Evolutionary conservation across 2,329 filamentous ascomycete genomes (phyloP).

Genomic region (Cytospora chrysosperma): DNA sequence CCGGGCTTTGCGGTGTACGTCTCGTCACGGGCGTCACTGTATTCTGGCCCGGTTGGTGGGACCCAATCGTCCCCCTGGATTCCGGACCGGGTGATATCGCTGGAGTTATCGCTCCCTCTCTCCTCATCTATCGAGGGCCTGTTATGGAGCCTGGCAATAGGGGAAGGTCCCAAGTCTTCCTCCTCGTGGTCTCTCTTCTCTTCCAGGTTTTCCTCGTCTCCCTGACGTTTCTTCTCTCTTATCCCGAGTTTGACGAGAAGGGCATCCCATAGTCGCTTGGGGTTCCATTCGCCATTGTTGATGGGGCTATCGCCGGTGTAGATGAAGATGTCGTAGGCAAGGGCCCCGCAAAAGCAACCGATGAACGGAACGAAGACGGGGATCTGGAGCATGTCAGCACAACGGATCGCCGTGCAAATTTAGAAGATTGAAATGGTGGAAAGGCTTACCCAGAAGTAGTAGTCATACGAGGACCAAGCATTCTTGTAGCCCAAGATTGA

Average conservation of each 20-base stretch:
- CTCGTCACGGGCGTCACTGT: background rate
- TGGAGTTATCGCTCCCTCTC: background rate
- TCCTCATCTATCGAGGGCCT: background rate
- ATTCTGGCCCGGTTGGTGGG: background rate
- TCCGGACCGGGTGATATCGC: background rate
- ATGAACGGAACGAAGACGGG: slow-evolving; percentile 2
- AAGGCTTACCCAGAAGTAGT: slow-evolving; percentile 7
- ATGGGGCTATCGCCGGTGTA: slow-evolving; percentile 8
- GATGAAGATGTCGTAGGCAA: slow-evolving; percentile 9
- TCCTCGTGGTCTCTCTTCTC: background rate
- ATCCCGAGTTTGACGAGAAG: background rate
- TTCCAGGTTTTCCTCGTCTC: background rate
- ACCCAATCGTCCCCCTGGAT: background rate
- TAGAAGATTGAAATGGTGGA: background rate
- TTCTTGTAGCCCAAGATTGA: slow-evolving; percentile 11
- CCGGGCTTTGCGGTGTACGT: background rate
- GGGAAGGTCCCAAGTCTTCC: background rate
- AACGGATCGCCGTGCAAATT: background rate
- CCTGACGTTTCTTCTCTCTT: background rate
- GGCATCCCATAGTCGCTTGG: background rate
- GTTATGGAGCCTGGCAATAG: background rate
- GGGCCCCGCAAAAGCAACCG: slow-evolving; percentile 8
- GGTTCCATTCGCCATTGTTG: slow-evolving; percentile 6
- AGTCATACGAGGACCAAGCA: slow-evolving; percentile 10
- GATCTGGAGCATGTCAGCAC: background rate